These are phyloP conservation scores for Microcyclosporella mali DNA, from an alignment of 2,329 filamentous ascomycete species.

Conservation along the genomic window DNA sequence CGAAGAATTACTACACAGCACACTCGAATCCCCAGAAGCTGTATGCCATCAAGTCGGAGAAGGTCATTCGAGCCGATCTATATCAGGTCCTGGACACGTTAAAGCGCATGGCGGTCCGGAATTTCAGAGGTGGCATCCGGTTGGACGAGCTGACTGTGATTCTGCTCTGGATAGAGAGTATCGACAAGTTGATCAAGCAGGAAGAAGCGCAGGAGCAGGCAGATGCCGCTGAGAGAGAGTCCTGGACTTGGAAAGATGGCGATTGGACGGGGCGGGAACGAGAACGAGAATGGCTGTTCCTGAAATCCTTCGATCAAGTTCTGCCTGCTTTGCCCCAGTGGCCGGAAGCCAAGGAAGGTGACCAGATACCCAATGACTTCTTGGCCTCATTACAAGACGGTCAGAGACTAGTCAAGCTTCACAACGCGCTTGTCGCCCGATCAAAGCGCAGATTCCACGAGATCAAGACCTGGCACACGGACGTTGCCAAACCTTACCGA, in stretches of 20 bases:
- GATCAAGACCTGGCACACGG: conserved; percentile 83
- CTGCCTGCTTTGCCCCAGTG: conserved; percentile 62
- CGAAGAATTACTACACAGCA: conserved; percentile 92
- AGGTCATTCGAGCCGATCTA: conserved; percentile 74
- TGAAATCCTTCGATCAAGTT: conserved; percentile 64
- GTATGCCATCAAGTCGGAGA: conserved; percentile 81
- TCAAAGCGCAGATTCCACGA: conserved; percentile 82
- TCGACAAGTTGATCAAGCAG: conserved; percentile 66
- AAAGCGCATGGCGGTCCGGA: conserved; percentile 82
- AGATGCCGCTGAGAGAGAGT: conserved; percentile 63
- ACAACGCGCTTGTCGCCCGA: conserved; percentile 81
- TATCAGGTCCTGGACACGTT: conserved; percentile 83
- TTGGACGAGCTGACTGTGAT: conserved; percentile 72
- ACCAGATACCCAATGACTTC: conserved; percentile 54
- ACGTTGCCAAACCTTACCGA: conserved; percentile 90
- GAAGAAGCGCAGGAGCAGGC: conserved; percentile 72
- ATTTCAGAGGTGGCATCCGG: conserved; percentile 76
- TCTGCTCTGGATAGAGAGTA: conserved; percentile 69
- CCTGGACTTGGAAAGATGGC: conserved; percentile 71
- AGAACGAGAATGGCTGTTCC: conserved; percentile 74
- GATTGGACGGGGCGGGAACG: conserved; percentile 69
- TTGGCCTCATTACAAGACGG: conserved; percentile 70
- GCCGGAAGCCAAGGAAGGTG: conserved; percentile 40
- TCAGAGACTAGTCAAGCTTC: conserved; percentile 72
- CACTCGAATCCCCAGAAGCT: conserved; percentile 82